These are phyloP conservation scores for Ceratocystis cacaofunesta DNA, from an alignment of 2,329 filamentous ascomycete species.

Conservation along the genomic window DNA sequence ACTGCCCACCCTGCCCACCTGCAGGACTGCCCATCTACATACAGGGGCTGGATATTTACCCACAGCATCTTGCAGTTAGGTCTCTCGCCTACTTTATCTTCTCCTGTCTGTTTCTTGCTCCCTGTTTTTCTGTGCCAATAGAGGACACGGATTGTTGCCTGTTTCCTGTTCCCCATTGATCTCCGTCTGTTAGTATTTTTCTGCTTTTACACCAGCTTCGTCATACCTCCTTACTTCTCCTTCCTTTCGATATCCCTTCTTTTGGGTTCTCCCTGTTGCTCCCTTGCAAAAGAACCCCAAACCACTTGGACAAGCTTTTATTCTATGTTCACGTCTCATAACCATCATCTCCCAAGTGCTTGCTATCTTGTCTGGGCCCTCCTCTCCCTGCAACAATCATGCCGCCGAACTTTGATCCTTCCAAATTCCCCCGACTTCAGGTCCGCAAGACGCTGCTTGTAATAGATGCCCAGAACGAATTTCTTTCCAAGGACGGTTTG, in stretches of 20 bases:
- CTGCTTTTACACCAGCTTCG: not conserved
- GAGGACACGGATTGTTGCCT: not conserved
- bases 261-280: not conserved
- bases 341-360: not conserved
- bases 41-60: not conserved
- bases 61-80: not conserved
- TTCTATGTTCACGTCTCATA: not conserved
- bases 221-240: not conserved
- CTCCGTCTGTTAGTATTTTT: not conserved
- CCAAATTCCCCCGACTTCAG: slow-evolving; percentile 39
- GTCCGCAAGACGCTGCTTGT: slow-evolving; percentile 60
- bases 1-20: not conserved
- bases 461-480: slow-evolving; percentile 84
- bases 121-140: not conserved
- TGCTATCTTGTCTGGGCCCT: not conserved
- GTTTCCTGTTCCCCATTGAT: not conserved
- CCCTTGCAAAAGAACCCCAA: not conserved
- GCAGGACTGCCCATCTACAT: not conserved
- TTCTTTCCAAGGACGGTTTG: slow-evolving; percentile 52
- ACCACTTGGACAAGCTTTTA: not conserved
- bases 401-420: slow-evolving; percentile 32
- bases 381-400: not conserved
- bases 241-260: not conserved
- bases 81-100: not conserved
- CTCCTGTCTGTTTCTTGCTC: not conserved